Base-by-base conservation (phyloP, 805 yeast species). In the Candida krabiensis region DNA sequence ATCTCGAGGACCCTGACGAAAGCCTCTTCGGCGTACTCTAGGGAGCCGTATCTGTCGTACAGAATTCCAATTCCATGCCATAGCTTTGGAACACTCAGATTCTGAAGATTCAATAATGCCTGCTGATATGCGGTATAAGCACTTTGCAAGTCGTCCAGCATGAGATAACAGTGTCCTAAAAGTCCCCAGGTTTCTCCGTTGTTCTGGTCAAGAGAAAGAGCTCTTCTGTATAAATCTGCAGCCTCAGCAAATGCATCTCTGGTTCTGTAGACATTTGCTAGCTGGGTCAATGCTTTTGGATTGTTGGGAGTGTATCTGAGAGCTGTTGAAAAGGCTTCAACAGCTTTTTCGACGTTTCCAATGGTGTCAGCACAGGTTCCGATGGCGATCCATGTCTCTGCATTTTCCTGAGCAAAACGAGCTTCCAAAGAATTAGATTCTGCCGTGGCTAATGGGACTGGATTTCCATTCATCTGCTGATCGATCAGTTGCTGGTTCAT, bases 1-100 rank as follows among this genome's bases (percentile, higher is more conserved):
- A 93, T 78, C 60, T 90, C 96, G 61, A 93, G 70, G 9, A 93
- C 99, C 53, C 96, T 80, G 28, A 95, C 95, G 67, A 93, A 91
- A 4, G 99, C 98, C 64, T 93, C 99, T 63, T 93, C 99, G 3
- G 99, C 99, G 56, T 91, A 93, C 66, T 91, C 98, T 47, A 91
- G 68, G 4, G 96, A 86, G 19, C 98, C 99, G 61, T 93, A 93
- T 37, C 99, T 73, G 63, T 93, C 99, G 62, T 93, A 93, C 44
- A 93, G 72, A 42, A 93, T 93, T 24, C 99, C 99, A 49, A 93
- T 91, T 0, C 99, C 99, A 64, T 93, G 97, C 99, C 99, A 93
- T 51, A 93, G 75, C 60, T 89, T 89, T 40, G 98, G 98, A 38
- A 90, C 97, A 51, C 88, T 87, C 32, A 96, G 95, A 56, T 93